Base-by-base conservation (phyloP, 306 rosid species). In the Cajanus cajan region DNA sequence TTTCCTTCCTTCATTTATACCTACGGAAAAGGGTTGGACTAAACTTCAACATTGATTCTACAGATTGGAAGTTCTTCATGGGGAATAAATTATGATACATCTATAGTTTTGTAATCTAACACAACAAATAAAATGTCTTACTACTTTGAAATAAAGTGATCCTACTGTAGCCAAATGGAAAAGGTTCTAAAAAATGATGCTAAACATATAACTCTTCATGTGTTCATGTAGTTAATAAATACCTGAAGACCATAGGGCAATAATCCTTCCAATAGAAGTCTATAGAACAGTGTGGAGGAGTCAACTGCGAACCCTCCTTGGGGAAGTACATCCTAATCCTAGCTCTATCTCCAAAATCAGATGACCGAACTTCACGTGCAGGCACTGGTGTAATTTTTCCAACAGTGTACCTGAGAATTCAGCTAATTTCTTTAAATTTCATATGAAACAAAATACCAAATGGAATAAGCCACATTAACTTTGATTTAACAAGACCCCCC, bases 221-320 rank as follows among this genome's bases (percentile, higher is more conserved):
- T 54, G 62, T 24, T 18, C 62, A 39, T 39, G 43, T 39, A 73
- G 83, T 61, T 61, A 82, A 68, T 37, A 77, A 74, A 77, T 90
- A 95, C 99, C 99, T 93, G 85, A 96, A 96, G 80, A 96, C 99
- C 98, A 96, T 93, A 24, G 99, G 98, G 76, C 99, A 96, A 83
- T 96, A 96, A 73, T 96, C 99, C 85, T 96, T 96, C 99, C 99
- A 96, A 78, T 85, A 78, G 81, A 96, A 96, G 82, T 93, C 93
- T 18, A 90, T 40, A 66, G 99, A 96, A 79, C 57, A 33, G 77
- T 96, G 99, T 22, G 99, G 94, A 83, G 99, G 99, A 63, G 98
- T 96, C 76, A 89, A 87, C 79, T 86, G 96, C 41, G 99, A 93
- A 47, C 99, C 99, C 76, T 80, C 87, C 78, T 81, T 82, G 22